Percentiles rank a stretch among this genome's conserved stretches.
Conservation (phyloP, 345 rosid genomes). For the Boechera stricta region DNA sequence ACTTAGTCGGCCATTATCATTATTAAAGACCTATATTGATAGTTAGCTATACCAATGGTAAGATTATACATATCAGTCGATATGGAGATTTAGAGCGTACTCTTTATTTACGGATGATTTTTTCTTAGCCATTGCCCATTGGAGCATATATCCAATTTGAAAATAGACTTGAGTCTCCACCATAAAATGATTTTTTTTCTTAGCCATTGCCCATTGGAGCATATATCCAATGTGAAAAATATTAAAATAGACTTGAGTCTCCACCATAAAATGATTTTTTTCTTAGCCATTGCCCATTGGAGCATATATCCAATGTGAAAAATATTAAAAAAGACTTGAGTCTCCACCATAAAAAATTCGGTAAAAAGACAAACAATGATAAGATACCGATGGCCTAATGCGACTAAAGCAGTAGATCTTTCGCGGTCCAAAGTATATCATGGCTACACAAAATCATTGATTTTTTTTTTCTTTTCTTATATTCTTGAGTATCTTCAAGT, state of each 20-base stretch:
- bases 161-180: not conserved
- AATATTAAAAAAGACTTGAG: not conserved
- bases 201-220: not conserved
- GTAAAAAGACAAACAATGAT: not conserved
- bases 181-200: not conserved
- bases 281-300: not conserved
- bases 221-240: not conserved
- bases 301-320: not conserved
- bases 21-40: slow-evolving; percentile 4
- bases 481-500: not conserved
- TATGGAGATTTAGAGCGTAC: not conserved
- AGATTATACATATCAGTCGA: not conserved
- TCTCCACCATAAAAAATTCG: not conserved
- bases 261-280: not conserved
- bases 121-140: not conserved
- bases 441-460: slow-evolving; percentile 6
- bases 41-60: not conserved
- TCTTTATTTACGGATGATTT: not conserved
- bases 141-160: not conserved
- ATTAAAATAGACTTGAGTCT: not conserved
- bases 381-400: not conserved
- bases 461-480: not conserved
- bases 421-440: slow-evolving; percentile 23
- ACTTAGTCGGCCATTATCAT: not conserved
- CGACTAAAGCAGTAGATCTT: slow-evolving; percentile 19